Evolutionary conservation across 768 basidiomycete species (phyloP).

Genomic region (Filobasidium wieringae): DNA sequence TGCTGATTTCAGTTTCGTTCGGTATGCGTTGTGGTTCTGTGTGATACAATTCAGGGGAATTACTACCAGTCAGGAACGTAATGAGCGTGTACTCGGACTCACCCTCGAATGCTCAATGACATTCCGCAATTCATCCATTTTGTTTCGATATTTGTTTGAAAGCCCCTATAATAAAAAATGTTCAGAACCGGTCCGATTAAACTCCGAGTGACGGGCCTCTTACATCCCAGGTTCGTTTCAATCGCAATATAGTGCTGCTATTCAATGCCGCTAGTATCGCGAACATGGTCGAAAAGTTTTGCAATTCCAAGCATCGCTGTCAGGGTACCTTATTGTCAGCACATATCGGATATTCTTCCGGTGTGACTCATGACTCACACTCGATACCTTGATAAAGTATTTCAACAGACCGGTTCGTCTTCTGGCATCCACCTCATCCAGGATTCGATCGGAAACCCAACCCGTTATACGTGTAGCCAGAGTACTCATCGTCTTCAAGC

Average conservation of each 20-base stretch:
- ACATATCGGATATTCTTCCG: not conserved
- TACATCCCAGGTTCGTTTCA: conserved; percentile 89
- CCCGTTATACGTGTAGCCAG: conserved; percentile 88
- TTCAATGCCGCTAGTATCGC: conserved; percentile 90
- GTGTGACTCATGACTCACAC: conserved; percentile 20
- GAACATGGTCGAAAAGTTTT: conserved; percentile 85
- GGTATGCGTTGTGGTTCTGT: conserved; percentile 58
- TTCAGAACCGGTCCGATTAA: conserved; percentile 1
- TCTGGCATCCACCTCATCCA: conserved; percentile 75
- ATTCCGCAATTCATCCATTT: conserved; percentile 66
- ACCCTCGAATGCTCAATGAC: conserved; percentile 68
- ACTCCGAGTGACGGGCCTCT: conserved; percentile 34
- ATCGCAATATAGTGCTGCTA: conserved; percentile 81
- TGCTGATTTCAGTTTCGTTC: conserved; percentile 72
- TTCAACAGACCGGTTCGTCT: conserved; percentile 71
- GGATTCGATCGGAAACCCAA: conserved; percentile 74
- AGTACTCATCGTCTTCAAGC: conserved; percentile 68
- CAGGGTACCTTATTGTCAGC: too few relatives aligned
- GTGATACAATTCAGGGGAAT: not conserved
- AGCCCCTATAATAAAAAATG: conserved; percentile 50
- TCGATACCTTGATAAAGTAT: conserved; percentile 76
- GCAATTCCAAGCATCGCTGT: conserved; percentile 68
- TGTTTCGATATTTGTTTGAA: conserved; percentile 67
- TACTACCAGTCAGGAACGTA: not conserved
- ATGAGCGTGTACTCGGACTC: not conserved